phyloP scores from a whole-genome alignment of 495 filamentous ascomycete species.

The Aspergillus biplanus region DNA sequence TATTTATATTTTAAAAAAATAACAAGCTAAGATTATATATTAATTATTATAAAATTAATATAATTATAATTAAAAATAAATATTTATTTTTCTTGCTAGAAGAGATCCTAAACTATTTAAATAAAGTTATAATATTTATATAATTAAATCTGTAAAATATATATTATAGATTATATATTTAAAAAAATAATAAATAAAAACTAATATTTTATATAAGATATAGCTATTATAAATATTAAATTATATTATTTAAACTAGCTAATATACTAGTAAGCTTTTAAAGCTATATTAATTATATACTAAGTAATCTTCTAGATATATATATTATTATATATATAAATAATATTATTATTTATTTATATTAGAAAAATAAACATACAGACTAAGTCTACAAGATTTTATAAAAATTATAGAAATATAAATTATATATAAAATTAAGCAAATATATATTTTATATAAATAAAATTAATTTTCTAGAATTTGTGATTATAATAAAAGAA shows the following conservation, averaged over 20 bases:
- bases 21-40: neutral
- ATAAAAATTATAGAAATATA: no score
- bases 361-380: no score
- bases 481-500: no score
- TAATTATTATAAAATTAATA: neutral
- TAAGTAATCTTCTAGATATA: no score
- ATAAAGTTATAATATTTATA: neutral
- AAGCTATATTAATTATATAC: neutral
- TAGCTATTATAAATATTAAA: neutral
- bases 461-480: no score
- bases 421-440: no score
- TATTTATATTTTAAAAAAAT: slow-evolving; percentile 1
- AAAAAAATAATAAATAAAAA: neutral
- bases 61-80: slow-evolving; percentile 11
- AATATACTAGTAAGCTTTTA: neutral
- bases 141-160: neutral
- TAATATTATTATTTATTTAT: no score
- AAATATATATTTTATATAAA: no score
- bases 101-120: neutral
- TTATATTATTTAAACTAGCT: slow-evolving; percentile 5
- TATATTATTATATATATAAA: no score
- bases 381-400: no score
- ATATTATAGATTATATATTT: neutral
- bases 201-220: neutral
- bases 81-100: neutral